Evolutionary conservation across 2,329 filamentous ascomycete genomes (phyloP).

Genomic region (Chaetoscypha palmicola): DNA sequence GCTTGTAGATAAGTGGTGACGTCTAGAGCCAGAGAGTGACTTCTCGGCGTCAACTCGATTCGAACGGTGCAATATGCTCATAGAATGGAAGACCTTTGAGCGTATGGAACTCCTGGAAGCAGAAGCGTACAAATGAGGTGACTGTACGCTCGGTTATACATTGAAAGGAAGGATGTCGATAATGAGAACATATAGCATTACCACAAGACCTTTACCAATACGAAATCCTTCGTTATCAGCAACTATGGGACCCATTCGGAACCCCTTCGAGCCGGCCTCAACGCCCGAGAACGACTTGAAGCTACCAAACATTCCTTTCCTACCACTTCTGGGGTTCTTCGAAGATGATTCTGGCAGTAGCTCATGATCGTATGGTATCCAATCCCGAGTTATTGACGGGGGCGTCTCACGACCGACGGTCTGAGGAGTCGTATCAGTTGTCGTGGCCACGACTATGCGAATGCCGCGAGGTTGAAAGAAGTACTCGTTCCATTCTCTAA

Average conservation of each 20-base stretch:
- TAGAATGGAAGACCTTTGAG: too few species aligned
- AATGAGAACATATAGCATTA: too few species aligned
- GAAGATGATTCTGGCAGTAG: constrained; percentile 3
- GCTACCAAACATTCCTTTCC: constrained; percentile 6
- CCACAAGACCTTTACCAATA: constrained; percentile 18
- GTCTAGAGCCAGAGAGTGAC: too few species aligned
- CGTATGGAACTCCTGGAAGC: too few species aligned
- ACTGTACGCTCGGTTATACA: too few species aligned
- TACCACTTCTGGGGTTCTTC: background rate
- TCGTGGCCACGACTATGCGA: constrained; percentile 35
- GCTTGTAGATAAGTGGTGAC: too few species aligned
- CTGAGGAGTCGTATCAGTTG: constrained; percentile 37
- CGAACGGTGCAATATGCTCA: too few species aligned
- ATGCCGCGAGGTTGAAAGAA: constrained; percentile 49
- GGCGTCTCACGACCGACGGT: constrained; percentile 33
- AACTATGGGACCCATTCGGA: constrained; percentile 22
- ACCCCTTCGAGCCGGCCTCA: constrained; percentile 8
- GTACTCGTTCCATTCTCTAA: constrained; percentile 49
- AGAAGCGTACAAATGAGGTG: too few species aligned
- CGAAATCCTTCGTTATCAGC: constrained; percentile 24
- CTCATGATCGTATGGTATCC: constrained; percentile 32
- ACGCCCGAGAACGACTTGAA: constrained; percentile 10
- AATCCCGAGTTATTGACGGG: constrained; percentile 37
- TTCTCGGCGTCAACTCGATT: background rate
- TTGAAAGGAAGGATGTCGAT: too few species aligned